Base-by-base conservation (phyloP, 2,329 filamentous ascomycete genomes). In the Ceratocystis colombiana region DNA sequence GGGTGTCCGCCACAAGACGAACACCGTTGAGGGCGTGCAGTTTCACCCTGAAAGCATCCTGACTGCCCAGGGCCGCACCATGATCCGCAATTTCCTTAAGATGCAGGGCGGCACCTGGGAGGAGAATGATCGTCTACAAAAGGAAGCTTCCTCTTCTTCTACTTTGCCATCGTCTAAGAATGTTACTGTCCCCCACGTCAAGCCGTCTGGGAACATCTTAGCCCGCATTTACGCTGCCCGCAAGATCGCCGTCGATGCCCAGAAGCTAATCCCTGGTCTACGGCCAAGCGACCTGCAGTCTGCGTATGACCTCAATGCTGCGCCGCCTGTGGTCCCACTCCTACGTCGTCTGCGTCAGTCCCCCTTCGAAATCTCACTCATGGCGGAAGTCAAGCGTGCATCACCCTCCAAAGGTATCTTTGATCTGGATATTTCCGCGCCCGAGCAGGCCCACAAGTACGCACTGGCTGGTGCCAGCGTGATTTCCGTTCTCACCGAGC, bases 21-120 rank as follows among this genome's bases (percentile, higher is more conserved):
- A 87, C 72, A 83, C 89, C 1, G 82, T 97, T n/a, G 94, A 99
- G 75, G 94, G 92, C 50, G 94, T 99, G 17, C 94, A 99, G 73
- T 99, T 97, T 72, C 94, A 99, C 71, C 94, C 94, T 0, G 94
- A 99, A 76, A 97, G 93, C 74, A 99, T 99, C 67, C 78, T 99
- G 64, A 96, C 93, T 0, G 90, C 88, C 59, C 85, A 94, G 67
- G 94, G 95, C 2, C 86, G 92, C 45, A 77, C 83, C 45, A 96
- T 99, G 89, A 84, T 99, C 73, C 87, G 85, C 73, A 99, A 97
- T 76, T 99, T 99, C 75, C 77, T 99, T 68, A 82, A 81, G 67
- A 87, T 96, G 82, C 89, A 87, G 71, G 89, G 90, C 22, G 94
- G 94, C 28, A 96, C 91, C 61, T 99, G 94, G 94, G 83, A 83